Conservation (phyloP, 768 basidiomycete genomes). For the Boletellus ananiceps region DNA sequence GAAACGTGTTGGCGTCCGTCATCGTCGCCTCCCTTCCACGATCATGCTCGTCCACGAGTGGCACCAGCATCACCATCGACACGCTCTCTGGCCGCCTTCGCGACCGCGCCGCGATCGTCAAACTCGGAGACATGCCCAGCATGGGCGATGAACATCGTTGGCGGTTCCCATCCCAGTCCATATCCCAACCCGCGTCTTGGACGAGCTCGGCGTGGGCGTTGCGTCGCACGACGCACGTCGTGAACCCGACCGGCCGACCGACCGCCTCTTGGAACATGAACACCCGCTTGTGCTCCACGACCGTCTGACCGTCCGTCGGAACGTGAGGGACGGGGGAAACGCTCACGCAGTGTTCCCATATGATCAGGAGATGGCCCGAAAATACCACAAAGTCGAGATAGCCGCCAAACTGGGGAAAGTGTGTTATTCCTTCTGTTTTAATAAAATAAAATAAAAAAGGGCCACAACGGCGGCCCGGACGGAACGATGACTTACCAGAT, state of each 20-base stretch:
- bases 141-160: not conserved
- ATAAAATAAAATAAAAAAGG: too few relatives aligned
- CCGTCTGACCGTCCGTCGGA: conserved; percentile 18
- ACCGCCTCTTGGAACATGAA: conserved; percentile 27
- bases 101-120: conserved; percentile 26
- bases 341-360: conserved; percentile 28
- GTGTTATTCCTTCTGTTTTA: too few relatives aligned
- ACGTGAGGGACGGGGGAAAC: conserved; percentile 23
- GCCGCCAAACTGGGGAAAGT: conserved; percentile 16
- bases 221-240: conserved; percentile 20
- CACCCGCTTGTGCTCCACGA: conserved; percentile 21
- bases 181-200: not conserved
- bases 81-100: conserved; percentile 9
- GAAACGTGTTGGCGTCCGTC: conserved; percentile 6
- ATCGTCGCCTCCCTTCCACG: not conserved
- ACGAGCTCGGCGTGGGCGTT: too few relatives aligned
- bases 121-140: conserved; percentile 5
- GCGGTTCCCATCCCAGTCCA: not conserved
- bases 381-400: conserved; percentile 27
- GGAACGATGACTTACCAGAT: conserved; percentile 16
- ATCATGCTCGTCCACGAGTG: conserved; percentile 9
- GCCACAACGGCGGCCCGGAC: too few relatives aligned
- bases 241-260: conserved; percentile 23
- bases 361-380: conserved; percentile 18
- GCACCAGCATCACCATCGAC: conserved; percentile 25